Evolutionary conservation across 352 stramenopile species (phyloP).

Genomic region (Pythium periplocum): DNA sequence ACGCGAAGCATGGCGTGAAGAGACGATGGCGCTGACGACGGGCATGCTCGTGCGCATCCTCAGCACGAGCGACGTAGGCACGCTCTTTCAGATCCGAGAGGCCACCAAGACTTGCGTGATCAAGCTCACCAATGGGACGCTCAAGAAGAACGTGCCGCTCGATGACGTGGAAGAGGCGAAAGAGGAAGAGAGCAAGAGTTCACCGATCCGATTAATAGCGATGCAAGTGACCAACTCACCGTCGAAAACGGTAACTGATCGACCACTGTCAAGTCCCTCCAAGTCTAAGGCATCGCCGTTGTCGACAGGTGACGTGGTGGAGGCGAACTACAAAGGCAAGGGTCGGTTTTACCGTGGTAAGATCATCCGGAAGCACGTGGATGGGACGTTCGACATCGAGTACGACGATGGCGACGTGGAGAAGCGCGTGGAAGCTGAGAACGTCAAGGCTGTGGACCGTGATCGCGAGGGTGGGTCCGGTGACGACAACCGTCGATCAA

Average conservation of each 20-base stretch:
- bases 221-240: constrained; percentile 5
- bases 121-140: constrained; percentile 53
- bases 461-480: constrained; percentile 3
- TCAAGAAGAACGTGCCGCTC: constrained; percentile 68
- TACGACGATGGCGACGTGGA: constrained; percentile 61
- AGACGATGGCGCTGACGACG: constrained; percentile 38
- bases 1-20: too few relatives aligned
- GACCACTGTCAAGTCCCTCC: too few relatives aligned
- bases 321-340: constrained; percentile 35
- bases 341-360: constrained; percentile 34
- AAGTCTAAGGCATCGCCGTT: too few relatives aligned
- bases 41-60: constrained; percentile 54
- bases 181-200: constrained; percentile 27
- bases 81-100: constrained; percentile 60
- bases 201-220: constrained; percentile 37
- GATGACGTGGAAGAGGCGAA: constrained; percentile 47
- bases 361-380: constrained; percentile 29
- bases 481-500: too few relatives aligned
- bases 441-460: neutral
- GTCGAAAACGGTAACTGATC: too few relatives aligned
- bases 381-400: constrained; percentile 66
- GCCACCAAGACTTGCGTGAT: constrained; percentile 59
- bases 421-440: constrained; percentile 17
- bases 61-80: constrained; percentile 42
- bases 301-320: constrained; percentile 23